Evolutionary conservation across 129 eudicot genomes (phyloP).

Genomic region (Dittrichia graveolens): DNA sequence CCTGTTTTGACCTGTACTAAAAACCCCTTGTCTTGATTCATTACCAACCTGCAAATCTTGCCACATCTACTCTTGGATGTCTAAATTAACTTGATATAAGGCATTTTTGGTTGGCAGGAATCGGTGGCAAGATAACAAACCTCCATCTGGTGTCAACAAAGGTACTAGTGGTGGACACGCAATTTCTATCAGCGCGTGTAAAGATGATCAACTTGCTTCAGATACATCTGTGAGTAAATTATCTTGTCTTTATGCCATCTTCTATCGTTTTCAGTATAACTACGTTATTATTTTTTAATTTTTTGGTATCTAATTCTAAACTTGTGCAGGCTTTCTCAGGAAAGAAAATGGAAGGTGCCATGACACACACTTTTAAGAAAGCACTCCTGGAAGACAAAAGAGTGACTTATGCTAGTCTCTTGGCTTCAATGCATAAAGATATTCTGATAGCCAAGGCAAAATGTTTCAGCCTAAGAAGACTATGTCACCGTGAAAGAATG

Average conservation of each 20-base stretch:
- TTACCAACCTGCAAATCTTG: no score
- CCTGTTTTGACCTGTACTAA: no score
- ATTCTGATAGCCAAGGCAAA: slow-evolving; percentile 40
- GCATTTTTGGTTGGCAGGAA: slow-evolving; percentile 40
- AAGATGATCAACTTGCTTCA: slow-evolving; percentile 70
- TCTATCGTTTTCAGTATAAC: not conserved
- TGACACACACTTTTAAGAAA: slow-evolving; percentile 65
- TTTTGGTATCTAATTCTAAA: not conserved
- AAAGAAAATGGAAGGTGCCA: slow-evolving; percentile 74
- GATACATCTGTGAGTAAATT: slow-evolving; percentile 64
- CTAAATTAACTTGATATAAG: no score
- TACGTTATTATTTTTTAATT: not conserved
- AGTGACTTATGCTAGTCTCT: slow-evolving; percentile 50
- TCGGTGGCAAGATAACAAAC: slow-evolving; percentile 53
- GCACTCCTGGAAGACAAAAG: slow-evolving; percentile 44
- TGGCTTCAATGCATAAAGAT: slow-evolving; percentile 53
- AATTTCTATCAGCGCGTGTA: slow-evolving; percentile 71
- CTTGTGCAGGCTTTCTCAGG: slow-evolving; percentile 66
- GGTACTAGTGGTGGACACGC: slow-evolving; percentile 75
- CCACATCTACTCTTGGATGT: no score
- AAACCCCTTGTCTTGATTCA: no score
- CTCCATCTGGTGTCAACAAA: slow-evolving; percentile 66
- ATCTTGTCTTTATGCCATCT: slow-evolving; percentile 7
- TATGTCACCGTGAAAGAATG: slow-evolving; percentile 56
- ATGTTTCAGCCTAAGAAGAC: slow-evolving; percentile 44